Base-by-base conservation (phyloP, 495 filamentous ascomycete genomes). In the Umbilicaria muhlenbergii region DNA sequence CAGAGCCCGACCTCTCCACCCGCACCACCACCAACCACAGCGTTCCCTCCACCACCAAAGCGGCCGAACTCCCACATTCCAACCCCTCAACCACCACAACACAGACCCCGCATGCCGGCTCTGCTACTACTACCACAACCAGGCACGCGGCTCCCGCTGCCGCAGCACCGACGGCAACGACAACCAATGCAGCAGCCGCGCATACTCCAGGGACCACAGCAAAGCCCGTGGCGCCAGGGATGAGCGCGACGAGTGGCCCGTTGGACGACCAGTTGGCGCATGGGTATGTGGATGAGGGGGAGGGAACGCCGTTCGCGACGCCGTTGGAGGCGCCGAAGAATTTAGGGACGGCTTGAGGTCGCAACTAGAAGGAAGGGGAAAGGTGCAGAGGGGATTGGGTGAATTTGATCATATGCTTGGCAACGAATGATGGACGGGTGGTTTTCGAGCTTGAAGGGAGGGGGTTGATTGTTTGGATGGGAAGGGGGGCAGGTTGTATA, bases 221-320 rank as follows among this genome's bases (percentile, higher is more conserved):
- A 0, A 36, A 31, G 12, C 11, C 7, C 11, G 16, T 15, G 19
- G 42, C 11, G 16, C 21, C 31, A 0, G 45, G 50, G 33, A 53
- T 53, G 50, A 53, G 50, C 50, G 50, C 50, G n/a, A 53, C 50
- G 11, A 44, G 39, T 11, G 50, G 50, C 28, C 50, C 50, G 33
- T 34, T 53, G 41, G 47, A 41, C 3, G 50, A 53, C 40, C 47
- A 42, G 17, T 46, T 53, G 43, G 50, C 31, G 5, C 42, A 49
- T 28, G 47, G 38, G 36, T 49, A 43, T 40, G n/a, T 31, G 31
- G 39, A 47, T 14, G 34, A 32, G 4, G 37, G 37, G 21, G 24
- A 28, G 3, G 24, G 24, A 6, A 28, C 24, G 24, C 24, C 24
- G 24, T 28, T 28, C 8, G 24, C 24, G 24, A 28, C 24, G 24